Conservation (phyloP, 2,329 filamentous ascomycete genomes). For the Fusarium setosum region DNA sequence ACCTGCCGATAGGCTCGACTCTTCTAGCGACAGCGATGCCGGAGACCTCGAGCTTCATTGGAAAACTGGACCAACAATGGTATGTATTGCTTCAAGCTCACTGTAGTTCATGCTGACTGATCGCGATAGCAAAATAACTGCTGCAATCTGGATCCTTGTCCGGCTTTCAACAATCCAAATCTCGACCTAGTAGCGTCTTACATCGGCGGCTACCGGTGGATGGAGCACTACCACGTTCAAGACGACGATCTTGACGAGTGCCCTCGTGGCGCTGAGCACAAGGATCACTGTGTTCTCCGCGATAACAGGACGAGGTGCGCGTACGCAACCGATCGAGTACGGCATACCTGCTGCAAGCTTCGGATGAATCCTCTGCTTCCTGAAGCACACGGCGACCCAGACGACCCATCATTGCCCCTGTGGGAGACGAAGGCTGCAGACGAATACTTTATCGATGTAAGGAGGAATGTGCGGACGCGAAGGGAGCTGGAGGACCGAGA, state of each 20-base stretch:
- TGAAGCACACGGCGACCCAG: slow-evolving; percentile 6
- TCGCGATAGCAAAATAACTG: slow-evolving; percentile 6
- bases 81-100: neutral
- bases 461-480: slow-evolving; percentile 16
- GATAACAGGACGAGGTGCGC: slow-evolving; percentile 27
- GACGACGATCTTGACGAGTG: slow-evolving; percentile 30
- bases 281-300: slow-evolving; percentile 29
- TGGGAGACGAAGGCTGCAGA: slow-evolving; percentile 20
- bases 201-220: slow-evolving; percentile 22
- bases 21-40: slow-evolving; percentile 15
- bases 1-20: slow-evolving; percentile 5
- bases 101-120: neutral
- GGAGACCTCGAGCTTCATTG: slow-evolving; percentile 19
- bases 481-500: slow-evolving; percentile 16
- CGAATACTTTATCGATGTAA: slow-evolving; percentile 22
- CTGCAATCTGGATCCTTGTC: slow-evolving; percentile 30
- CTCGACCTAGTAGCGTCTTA: slow-evolving; percentile 24
- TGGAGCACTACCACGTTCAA: slow-evolving; percentile 33
- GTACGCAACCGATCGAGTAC: slow-evolving; percentile 23
- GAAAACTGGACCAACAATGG: slow-evolving; percentile 7
- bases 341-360: slow-evolving; percentile 32
- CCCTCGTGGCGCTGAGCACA: slow-evolving; percentile 19
- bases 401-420: slow-evolving; percentile 14
- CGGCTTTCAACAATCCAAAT: slow-evolving; percentile 19
- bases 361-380: slow-evolving; percentile 28